phyloP scores from a whole-genome alignment of 176 grass and related monocot genomes.

The Oryza glumipatula region DNA sequence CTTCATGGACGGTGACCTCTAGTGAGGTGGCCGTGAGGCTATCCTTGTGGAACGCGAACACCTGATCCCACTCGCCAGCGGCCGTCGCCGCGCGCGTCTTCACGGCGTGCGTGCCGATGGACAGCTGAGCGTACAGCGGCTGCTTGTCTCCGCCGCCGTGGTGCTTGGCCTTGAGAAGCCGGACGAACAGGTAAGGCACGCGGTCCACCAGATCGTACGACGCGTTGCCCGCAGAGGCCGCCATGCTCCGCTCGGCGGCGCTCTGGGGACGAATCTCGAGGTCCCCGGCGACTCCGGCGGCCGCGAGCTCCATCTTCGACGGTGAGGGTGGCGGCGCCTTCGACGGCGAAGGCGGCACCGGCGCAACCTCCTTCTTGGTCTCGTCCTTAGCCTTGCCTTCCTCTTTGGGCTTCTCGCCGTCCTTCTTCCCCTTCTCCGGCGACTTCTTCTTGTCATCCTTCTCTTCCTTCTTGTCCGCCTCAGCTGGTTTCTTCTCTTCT shows the following conservation, averaged over 20 bases:
- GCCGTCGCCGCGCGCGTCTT: constrained; percentile 47
- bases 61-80: constrained; percentile 84
- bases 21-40: constrained; percentile 78
- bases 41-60: constrained; percentile 94
- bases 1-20: constrained; percentile 77
- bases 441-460: constrained; percentile 55
- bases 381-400: constrained; percentile 54
- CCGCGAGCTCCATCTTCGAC: constrained; percentile 56
- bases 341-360: constrained; percentile 38
- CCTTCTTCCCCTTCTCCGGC: constrained; percentile 62
- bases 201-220: constrained; percentile 88
- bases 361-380: constrained; percentile 33
- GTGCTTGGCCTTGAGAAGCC: constrained; percentile 88
- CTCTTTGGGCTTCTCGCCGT: constrained; percentile 58
- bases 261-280: constrained; percentile 69
- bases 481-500: constrained; percentile 52
- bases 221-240: constrained; percentile 35
- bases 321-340: constrained; percentile 54
- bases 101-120: constrained; percentile 81
- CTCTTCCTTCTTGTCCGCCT: constrained; percentile 49
- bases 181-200: constrained; percentile 88
- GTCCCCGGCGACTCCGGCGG: constrained; percentile 53
- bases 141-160: constrained; percentile 33
- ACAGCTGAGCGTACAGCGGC: constrained; percentile 64
- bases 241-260: constrained; percentile 56